Evolutionary conservation across 441 rosid species (phyloP), one percentile per base, ranked within the genome.

Genomic region (Arabidopsis lyrata): DNA sequence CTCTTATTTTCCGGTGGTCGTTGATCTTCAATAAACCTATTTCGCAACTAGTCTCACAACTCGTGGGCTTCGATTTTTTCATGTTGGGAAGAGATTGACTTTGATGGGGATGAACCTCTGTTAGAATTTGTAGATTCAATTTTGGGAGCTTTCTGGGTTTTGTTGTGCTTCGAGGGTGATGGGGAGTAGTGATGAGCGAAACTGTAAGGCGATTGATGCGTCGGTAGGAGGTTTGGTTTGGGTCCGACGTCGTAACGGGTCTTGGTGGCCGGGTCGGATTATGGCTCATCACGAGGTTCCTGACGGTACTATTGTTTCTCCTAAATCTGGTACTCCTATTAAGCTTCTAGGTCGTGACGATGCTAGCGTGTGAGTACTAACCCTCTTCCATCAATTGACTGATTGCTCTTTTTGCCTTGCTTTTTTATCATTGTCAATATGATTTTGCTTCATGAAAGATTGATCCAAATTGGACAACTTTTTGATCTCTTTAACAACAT

Each of bases 261-360:
- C 98, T 1, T 95, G 99, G 99, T 95, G 99, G 99, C 99, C 99
- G 18, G 99, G 99, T 75, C 91, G 89, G 86, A 91, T 95, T 67
- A 80, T 95, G 91, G 87, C 90, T 52, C 88, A 89, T 14, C 88
- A 90, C 22, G 99, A 95, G 83, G 78, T 95, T 66, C 84, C 99
- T 34, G 90, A 89, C 55, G 76, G 79, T 63, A 84, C 86, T 64
- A 75, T 89, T 75, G 97, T 90, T 62, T 92, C 99, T 15, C 97
- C 97, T n/a, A 92, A 87, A 90, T 87, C 93, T 59, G 97, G 99
- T 76, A 89, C 99, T 38, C 99, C 99, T 0, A 97, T 95, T 58
- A 92, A 92, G 84, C 99, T 95, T 70, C 90, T 95, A 7, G 99
- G 99, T 36, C 97, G 99, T 56, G 93, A 86, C 48, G 99, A 92